These are phyloP conservation scores for Leccinum boreale DNA, from an alignment of 768 basidiomycete genomes.

Conservation along the genomic window DNA sequence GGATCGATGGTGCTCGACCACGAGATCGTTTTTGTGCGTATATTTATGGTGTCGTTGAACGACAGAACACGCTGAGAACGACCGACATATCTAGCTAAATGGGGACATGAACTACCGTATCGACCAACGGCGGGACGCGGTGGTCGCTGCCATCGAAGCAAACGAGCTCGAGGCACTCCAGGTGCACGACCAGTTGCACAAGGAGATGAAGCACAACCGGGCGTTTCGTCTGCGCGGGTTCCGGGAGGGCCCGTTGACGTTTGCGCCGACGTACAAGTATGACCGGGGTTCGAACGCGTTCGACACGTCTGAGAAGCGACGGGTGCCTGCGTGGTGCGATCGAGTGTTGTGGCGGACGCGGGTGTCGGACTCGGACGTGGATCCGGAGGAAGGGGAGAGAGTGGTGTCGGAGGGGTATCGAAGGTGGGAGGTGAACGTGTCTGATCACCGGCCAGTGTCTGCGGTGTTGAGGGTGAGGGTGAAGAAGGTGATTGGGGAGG, in stretches of 20 bases:
- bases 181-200: slow-evolving; percentile 82
- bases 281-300: slow-evolving; percentile 75
- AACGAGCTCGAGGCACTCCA: slow-evolving; percentile 63
- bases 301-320: slow-evolving; percentile 85
- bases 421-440: slow-evolving; percentile 83
- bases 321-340: slow-evolving; percentile 96
- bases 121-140: slow-evolving; percentile 84
- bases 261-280: slow-evolving; percentile 94
- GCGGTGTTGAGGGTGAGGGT: slow-evolving; percentile 72
- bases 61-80: slow-evolving; percentile 2
- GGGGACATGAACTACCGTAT: slow-evolving; percentile 99
- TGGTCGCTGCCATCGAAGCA: slow-evolving; percentile 65
- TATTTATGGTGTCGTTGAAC: neutral
- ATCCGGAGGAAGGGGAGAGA: slow-evolving; percentile 48
- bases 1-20: slow-evolving; percentile 93
- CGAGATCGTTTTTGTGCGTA: slow-evolving; percentile 79
- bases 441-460: slow-evolving; percentile 88
- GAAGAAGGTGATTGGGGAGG: slow-evolving; percentile 63
- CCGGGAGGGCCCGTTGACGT: slow-evolving; percentile 76
- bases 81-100: slow-evolving; percentile 52
- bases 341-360: slow-evolving; percentile 71
- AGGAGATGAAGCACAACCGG: slow-evolving; percentile 87
- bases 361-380: neutral
- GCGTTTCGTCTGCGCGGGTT: slow-evolving; percentile 83
- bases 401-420: slow-evolving; percentile 69